Conservation (phyloP, 2,329 filamentous ascomycete species). For the Cyclaneusma minus region DNA sequence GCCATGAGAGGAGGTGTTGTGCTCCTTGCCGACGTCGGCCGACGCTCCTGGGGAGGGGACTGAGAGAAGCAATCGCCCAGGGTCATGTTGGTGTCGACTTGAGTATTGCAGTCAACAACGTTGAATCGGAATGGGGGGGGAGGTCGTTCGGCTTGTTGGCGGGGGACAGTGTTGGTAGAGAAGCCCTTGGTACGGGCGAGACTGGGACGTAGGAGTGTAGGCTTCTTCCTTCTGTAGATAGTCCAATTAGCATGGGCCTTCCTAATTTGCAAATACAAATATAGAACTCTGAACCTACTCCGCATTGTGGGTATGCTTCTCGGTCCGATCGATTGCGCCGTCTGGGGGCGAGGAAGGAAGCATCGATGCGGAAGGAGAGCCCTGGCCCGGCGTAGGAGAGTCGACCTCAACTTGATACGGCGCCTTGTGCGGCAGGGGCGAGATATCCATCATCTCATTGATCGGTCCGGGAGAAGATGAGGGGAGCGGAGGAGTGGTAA, state of each 20-base stretch:
- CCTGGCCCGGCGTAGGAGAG: conserved; percentile 52
- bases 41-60: conserved; percentile 59
- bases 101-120: conserved; percentile 29
- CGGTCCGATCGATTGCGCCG: conserved; percentile 24
- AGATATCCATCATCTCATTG: conserved; percentile 81
- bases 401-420: conserved; percentile 55
- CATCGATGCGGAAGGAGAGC: conserved; percentile 27
- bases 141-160: conserved; percentile 47
- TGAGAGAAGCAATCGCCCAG: conserved; percentile 65
- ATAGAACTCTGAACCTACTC: no score
- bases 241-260: no score
- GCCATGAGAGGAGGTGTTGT: conserved; percentile 36
- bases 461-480: conserved; percentile 65
- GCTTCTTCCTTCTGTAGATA: conserved; percentile 43
- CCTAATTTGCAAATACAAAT: conserved; percentile 3
- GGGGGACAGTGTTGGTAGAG: conserved; percentile 49
- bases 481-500: conserved; percentile 71
- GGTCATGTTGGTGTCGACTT: conserved; percentile 45
- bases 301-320: no score
- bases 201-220: conserved; percentile 56
- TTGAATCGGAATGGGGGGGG: conserved; percentile 66
- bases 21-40: conserved; percentile 44
- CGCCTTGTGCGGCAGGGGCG: conserved; percentile 77
- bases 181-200: conserved; percentile 61
- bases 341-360: conserved; percentile 24